phyloP scores from a whole-genome alignment of 306 rosid species.

The Sphenostylis stenocarpa region DNA sequence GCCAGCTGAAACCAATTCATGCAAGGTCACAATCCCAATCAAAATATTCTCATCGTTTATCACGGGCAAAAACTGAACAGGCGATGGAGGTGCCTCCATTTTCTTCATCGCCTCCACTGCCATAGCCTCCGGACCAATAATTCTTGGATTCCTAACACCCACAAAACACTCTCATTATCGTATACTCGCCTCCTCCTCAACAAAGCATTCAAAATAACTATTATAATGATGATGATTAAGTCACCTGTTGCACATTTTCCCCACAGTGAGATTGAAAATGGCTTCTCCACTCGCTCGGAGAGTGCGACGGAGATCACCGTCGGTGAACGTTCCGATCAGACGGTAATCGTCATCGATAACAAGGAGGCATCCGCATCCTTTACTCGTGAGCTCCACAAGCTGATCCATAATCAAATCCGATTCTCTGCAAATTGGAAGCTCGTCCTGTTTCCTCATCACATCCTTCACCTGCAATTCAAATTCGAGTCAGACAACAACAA shows the following conservation, averaged over 20 bases:
- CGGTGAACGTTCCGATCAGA: conserved; percentile 89
- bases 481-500: neutral
- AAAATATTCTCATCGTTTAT: conserved; percentile 52
- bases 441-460: conserved; percentile 88
- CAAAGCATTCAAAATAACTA: neutral
- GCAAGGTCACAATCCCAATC: conserved; percentile 97
- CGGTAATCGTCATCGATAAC: conserved; percentile 62
- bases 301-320: conserved; percentile 94
- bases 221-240: neutral
- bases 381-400: conserved; percentile 83
- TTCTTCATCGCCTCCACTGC: conserved; percentile 96
- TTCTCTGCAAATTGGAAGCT: conserved; percentile 88
- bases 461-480: conserved; percentile 65
- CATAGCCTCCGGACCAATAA: conserved; percentile 76
- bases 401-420: conserved; percentile 88
- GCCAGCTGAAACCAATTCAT: conserved; percentile 94
- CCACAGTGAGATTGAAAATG: conserved; percentile 88
- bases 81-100: conserved; percentile 98
- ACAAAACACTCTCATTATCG: neutral
- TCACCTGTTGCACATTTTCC: conserved; percentile 92
- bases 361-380: conserved; percentile 93
- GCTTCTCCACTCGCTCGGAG: conserved; percentile 91
- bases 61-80: conserved; percentile 96
- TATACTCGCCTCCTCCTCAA: neutral
- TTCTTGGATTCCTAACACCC: conserved; percentile 70